Evolutionary conservation across 208 protist genomes (phyloP).

Genomic region (Phytomonas francai): DNA sequence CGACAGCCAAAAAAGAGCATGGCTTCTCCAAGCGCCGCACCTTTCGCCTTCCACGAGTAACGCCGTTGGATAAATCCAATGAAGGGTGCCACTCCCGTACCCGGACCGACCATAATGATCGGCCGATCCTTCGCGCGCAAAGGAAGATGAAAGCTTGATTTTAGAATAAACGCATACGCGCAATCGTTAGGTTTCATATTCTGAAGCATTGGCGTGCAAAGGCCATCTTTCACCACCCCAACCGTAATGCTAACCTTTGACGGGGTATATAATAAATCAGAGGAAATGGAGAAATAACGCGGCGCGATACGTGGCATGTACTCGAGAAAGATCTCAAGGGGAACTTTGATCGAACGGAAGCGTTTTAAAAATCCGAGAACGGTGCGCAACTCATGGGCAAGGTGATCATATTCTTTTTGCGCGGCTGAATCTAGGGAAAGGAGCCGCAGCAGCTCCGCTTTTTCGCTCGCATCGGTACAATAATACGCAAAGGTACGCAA

Average conservation of each 20-base stretch:
- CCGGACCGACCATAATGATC: conserved; percentile 93
- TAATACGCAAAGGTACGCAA: conserved; percentile 85
- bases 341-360: conserved; percentile 70
- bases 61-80: conserved; percentile 92
- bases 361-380: conserved; percentile 75
- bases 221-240: conserved; percentile 83
- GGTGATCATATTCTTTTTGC: conserved; percentile 65
- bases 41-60: conserved; percentile 64
- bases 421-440: conserved; percentile 61
- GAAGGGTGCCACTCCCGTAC: conserved; percentile 93
- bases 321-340: conserved; percentile 85
- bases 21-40: conserved; percentile 45
- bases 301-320: conserved; percentile 90
- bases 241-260: conserved; percentile 76
- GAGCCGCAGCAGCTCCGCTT: conserved; percentile 66
- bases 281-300: conserved; percentile 96
- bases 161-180: conserved; percentile 88
- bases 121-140: conserved; percentile 67
- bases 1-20: conserved; percentile 90
- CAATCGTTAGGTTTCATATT: conserved; percentile 42
- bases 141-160: conserved; percentile 90
- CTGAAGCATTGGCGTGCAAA: conserved; percentile 88
- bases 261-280: conserved; percentile 71
- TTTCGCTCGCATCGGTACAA: conserved; percentile 63
- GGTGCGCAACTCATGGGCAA: conserved; percentile 61